Percentiles rank a stretch among this genome's conserved stretches.
Evolutionary conservation across 257 asterid genomes (phyloP).

Genomic region (Penstemon davidsonii): DNA sequence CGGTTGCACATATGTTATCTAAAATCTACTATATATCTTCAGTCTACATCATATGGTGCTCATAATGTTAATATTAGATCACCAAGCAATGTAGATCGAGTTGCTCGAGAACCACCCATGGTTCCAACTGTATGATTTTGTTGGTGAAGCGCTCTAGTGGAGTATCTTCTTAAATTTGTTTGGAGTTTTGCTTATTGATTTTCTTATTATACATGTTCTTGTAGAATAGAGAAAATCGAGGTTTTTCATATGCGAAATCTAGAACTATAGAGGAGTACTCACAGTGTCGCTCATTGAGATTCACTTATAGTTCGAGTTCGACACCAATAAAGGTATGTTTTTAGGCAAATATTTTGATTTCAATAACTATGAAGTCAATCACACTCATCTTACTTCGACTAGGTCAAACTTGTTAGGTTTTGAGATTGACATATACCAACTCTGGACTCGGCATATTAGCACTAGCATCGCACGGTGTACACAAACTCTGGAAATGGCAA

Average conservation of each 20-base stretch:
- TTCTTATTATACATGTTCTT: constrained; percentile 23
- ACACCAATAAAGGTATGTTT: constrained; percentile 44
- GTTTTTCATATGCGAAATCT: constrained; percentile 48
- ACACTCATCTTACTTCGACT: too few species aligned
- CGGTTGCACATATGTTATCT: constrained; percentile 10
- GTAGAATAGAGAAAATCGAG: constrained; percentile 55
- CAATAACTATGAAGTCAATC: background rate
- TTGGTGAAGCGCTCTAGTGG: background rate
- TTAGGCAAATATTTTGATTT: constrained; percentile 3
- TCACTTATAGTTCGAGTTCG: constrained; percentile 37
- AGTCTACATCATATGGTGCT: constrained; percentile 50
- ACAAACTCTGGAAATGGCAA: constrained; percentile 72
- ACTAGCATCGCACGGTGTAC: constrained; percentile 57
- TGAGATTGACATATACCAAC: constrained; percentile 57
- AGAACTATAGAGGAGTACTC: constrained; percentile 53
- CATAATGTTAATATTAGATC: constrained; percentile 42
- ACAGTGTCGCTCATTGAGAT: constrained; percentile 58
- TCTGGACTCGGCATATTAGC: constrained; percentile 59
- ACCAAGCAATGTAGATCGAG: constrained; percentile 44
- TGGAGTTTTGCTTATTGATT: constrained; percentile 6
- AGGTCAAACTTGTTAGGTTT: constrained; percentile 32
- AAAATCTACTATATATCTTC: constrained; percentile 25
- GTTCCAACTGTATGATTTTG: constrained; percentile 43
- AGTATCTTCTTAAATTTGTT: background rate
- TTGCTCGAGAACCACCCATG: constrained; percentile 43